A percentile compares a stretch with the other conserved stretches of the same genome.
Conservation (phyloP, 495 filamentous ascomycete genomes). For the Xylaria scruposa region DNA sequence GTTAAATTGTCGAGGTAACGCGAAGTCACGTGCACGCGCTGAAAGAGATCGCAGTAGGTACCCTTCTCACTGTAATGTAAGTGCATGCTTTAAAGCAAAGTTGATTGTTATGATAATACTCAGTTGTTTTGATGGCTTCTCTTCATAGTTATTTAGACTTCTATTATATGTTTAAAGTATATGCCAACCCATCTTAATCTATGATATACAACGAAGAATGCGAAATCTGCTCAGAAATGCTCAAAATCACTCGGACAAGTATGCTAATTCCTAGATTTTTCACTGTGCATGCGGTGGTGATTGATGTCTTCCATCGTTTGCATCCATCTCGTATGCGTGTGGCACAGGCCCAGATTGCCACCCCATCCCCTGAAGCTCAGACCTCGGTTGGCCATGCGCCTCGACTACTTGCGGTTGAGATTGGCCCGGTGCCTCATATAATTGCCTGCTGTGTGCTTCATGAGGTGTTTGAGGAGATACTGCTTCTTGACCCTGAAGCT, state of each 20-base stretch:
- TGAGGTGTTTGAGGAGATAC: constrained; percentile 26
- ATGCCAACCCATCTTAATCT: not conserved
- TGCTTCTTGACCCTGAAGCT: constrained; percentile 38
- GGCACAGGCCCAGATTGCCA: constrained; percentile 52
- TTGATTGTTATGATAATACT: too few species aligned
- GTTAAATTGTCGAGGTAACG: not conserved
- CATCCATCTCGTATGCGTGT: constrained; percentile 50
- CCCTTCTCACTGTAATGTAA: too few species aligned
- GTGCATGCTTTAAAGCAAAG: too few species aligned
- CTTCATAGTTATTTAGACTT: not conserved
- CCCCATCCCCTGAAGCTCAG: constrained; percentile 37
- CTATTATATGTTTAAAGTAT: not conserved
- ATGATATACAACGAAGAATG: not conserved
- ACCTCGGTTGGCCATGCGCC: constrained; percentile 36
- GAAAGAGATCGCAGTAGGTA: too few species aligned
- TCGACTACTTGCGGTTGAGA: constrained; percentile 29
- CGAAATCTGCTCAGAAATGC: not conserved
- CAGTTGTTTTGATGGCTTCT: not conserved
- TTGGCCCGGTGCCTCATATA: constrained; percentile 35
- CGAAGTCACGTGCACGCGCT: not conserved
- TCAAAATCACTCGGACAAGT: not conserved
- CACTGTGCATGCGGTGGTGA: not conserved
- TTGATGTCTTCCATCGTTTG: constrained; percentile 7
- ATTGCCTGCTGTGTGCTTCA: constrained; percentile 32
- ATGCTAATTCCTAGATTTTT: not conserved